Evolutionary conservation across 768 basidiomycete species (phyloP), one percentile per base, ranked within the genome.

Genomic region (Termitomyces sp.): DNA sequence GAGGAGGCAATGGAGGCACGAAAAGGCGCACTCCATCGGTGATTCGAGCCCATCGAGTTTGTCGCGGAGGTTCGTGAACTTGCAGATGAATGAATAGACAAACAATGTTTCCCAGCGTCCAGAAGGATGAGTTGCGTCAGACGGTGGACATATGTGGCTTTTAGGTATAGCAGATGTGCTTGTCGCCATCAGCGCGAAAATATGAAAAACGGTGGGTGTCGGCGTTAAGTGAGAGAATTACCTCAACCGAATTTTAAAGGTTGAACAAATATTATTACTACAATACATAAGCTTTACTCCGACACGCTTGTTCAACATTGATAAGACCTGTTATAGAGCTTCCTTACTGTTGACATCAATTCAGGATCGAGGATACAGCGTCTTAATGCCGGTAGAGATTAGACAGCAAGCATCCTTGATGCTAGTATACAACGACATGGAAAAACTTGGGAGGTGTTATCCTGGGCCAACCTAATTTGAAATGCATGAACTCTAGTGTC

Each of bases 91-190:
- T 33, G 86, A 82, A 72, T 91, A 94, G 40, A 94, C 83, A 72
- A 92, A 93, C 64, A 91, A 74, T 5, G 87, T 84, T 75, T 94
- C 92, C 92, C 92, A 94, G 73, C 88, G 88, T 75, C 88, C 87
- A 56, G 79, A 78, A 32, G 92, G 92, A 76, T 91, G 89, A 28
- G 71, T 80, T 30, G 88, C 89, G 68, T 76, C 79, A 20, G 89
- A 84, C 61, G 81, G 80, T 10, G 82, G 82, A 67, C 82, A 84
- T 62, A 81, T 62, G 62, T 84, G 82, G 9, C 78, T 74, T 68
- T 73, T 79, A 59, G 71, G 73, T 57, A 70, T 63, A 63, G 68
- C 65, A 61, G 73, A 66, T 76, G 77, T 78, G 60, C 55, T 69
- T 64, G 73, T 67, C 71, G 74, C 73, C 67, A 68, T 65, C 62